Evolutionary conservation across 192 early-diverging fungal genomes (phyloP).

Genomic region (Oehlia diaphana): DNA sequence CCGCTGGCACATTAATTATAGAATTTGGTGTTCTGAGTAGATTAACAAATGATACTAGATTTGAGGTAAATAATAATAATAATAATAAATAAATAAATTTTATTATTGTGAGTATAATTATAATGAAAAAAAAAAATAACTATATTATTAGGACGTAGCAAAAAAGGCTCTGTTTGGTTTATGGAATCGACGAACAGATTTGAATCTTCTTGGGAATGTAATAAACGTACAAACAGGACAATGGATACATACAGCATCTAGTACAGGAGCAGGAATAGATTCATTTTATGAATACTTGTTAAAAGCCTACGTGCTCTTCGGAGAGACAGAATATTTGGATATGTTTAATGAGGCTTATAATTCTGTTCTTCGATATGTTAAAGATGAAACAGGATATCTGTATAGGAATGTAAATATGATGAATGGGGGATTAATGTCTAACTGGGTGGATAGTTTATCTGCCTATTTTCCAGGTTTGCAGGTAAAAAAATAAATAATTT

Average conservation of each 20-base stretch:
- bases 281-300: slow-evolving; percentile 92
- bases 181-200: slow-evolving; percentile 74
- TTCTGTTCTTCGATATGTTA: slow-evolving; percentile 61
- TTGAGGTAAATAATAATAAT: slow-evolving; percentile 60
- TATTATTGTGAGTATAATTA: too few relatives aligned
- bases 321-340: slow-evolving; percentile 70
- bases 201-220: slow-evolving; percentile 82
- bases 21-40: slow-evolving; percentile 93
- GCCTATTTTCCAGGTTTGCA: slow-evolving; percentile 94
- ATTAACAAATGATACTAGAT: slow-evolving; percentile 73
- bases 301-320: slow-evolving; percentile 89
- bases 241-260: slow-evolving; percentile 72
- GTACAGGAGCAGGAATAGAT: slow-evolving; percentile 89
- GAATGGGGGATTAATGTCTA: slow-evolving; percentile 60
- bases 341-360: slow-evolving; percentile 78
- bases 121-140: background rate
- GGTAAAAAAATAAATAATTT: slow-evolving; percentile 41
- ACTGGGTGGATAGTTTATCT: slow-evolving; percentile 87
- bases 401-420: slow-evolving; percentile 88
- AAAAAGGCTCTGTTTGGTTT: slow-evolving; percentile 69
- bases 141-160: slow-evolving; percentile 48
- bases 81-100: too few relatives aligned
- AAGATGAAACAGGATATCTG: slow-evolving; percentile 72
- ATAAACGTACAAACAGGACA: slow-evolving; percentile 68
- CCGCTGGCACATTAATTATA: slow-evolving; percentile 87